Percentiles rank a stretch among this genome's conserved stretches.
phyloP scores from a whole-genome alignment of 1,284 basidiomycete genomes.

The Ustilago xerochloae region DNA sequence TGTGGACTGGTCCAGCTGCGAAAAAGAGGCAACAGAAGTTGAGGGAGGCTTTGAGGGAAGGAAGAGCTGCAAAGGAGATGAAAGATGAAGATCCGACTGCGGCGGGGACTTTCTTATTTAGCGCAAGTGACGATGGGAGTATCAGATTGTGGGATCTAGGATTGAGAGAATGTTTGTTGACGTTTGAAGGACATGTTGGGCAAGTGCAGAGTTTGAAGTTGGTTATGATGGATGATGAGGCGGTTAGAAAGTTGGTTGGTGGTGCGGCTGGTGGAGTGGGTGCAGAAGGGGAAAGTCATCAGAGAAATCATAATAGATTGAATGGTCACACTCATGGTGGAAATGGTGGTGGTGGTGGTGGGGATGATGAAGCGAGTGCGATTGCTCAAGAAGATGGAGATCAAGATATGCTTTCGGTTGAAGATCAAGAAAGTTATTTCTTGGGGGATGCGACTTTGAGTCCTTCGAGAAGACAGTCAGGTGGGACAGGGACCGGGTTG shows the following conservation, averaged over 20 bases:
- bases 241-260: conserved; percentile 58
- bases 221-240: conserved; percentile 71
- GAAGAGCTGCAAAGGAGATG: conserved; percentile 72
- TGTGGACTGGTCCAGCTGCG: conserved; percentile 83
- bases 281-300: conserved; percentile 27
- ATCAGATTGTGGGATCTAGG: conserved; percentile 95
- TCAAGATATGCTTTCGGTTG: conserved; percentile 45
- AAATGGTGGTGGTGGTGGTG: conserved; percentile 1
- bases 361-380: neutral
- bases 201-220: conserved; percentile 93
- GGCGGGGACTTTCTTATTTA: conserved; percentile 76
- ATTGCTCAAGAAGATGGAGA: conserved; percentile 18
- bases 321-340: no score
- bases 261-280: conserved; percentile 62
- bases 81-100: conserved; percentile 42
- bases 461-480: conserved; percentile 15
- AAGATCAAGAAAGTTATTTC: conserved; percentile 48
- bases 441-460: conserved; percentile 32
- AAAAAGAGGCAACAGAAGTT: conserved; percentile 39
- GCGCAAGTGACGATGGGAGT: conserved; percentile 91
- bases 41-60: conserved; percentile 41
- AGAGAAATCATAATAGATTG: conserved; percentile 11
- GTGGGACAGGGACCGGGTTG: conserved; percentile 1
- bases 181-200: conserved; percentile 89
- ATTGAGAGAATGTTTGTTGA: conserved; percentile 81